Base-by-base conservation (phyloP, 2,329 filamentous ascomycete genomes). In the Colletotrichum spinosum region DNA sequence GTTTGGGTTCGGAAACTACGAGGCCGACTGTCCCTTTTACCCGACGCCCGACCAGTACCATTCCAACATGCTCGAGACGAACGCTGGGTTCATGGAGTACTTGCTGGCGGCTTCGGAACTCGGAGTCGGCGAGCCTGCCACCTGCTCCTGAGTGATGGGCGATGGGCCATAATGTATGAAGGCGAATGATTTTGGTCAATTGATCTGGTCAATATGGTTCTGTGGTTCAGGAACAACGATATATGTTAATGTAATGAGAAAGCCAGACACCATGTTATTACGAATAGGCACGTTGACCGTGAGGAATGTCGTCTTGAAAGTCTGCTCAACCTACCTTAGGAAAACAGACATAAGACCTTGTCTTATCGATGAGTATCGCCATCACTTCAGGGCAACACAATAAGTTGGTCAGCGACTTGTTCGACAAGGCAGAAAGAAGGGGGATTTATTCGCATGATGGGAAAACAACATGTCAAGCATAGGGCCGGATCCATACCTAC, bases 1-100 rank as follows among this genome's bases (percentile, higher is more conserved):
- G 72, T 85, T 86, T 71, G 83, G 84, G 0, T 77, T 76, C 53
- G 73, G 70, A 6, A 79, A 79, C 62, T 59, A 67, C 8, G 65
- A 67, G 35, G 73, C 71, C 3, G 72, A 70, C 3, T 78, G 78
- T 53, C 76, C 77, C 0, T 86, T 85, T 65, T 86, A 86, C 67
- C 83, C 83, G 0, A 79, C 77, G 2, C 69, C 72, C 2, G 69
- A 73, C 41, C 75, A 79, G 71, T 84, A 83, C 68, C 78, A 80
- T 65, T 65, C 71, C 55, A 83, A 78, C 67, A 73, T 85, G 68
- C 73, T 77, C 44, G 81, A 84, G 72, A 80, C 79, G 11, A 77
- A 74, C 3, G 77, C 79, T 5, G 83, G 79, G 0, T 78, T 85
- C 70, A 85, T 85, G 75, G 83, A 86, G 71, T 72, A 84, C 54